Evolutionary conservation across 2,329 filamentous ascomycete genomes (phyloP).

Genomic region (Drechslera avenae): DNA sequence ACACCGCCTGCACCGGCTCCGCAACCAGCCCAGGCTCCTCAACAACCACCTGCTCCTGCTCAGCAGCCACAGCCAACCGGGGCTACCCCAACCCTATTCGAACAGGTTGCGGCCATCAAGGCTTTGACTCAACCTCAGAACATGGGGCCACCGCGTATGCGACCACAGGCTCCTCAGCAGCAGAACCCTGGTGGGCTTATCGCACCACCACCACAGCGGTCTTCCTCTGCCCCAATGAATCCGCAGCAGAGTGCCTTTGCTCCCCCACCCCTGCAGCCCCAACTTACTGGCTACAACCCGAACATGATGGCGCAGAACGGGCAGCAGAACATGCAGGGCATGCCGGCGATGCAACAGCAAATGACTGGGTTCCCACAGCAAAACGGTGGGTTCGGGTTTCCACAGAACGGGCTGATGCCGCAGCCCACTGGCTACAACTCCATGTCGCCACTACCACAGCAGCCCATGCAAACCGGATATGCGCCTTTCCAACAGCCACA

Average conservation of each 20-base stretch:
- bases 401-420: constrained; percentile 47
- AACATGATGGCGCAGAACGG: constrained; percentile 68
- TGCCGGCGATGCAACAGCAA: constrained; percentile 46
- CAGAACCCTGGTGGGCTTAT: constrained; percentile 66
- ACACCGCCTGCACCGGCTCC: constrained; percentile 51
- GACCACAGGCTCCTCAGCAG: constrained; percentile 73
- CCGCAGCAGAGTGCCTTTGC: constrained; percentile 70
- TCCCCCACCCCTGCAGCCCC: constrained; percentile 74
- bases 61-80: constrained; percentile 53
- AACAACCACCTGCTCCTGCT: constrained; percentile 43
- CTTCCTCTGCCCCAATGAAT: constrained; percentile 86
- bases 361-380: constrained; percentile 50
- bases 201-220: constrained; percentile 77
- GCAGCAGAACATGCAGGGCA: constrained; percentile 42
- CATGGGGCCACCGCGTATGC: constrained; percentile 61
- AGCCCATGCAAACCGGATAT: constrained; percentile 50
- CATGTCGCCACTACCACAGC: constrained; percentile 47
- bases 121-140: constrained; percentile 47
- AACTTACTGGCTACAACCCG: constrained; percentile 73
- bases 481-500: constrained; percentile 53
- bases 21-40: constrained; percentile 47
- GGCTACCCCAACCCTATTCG: constrained; percentile 44
- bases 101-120: constrained; percentile 47
- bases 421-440: constrained; percentile 47
- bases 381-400: constrained; percentile 38